Conservation (phyloP, 2,329 filamentous ascomycete genomes). For the Colletotrichum higginsianum region DNA sequence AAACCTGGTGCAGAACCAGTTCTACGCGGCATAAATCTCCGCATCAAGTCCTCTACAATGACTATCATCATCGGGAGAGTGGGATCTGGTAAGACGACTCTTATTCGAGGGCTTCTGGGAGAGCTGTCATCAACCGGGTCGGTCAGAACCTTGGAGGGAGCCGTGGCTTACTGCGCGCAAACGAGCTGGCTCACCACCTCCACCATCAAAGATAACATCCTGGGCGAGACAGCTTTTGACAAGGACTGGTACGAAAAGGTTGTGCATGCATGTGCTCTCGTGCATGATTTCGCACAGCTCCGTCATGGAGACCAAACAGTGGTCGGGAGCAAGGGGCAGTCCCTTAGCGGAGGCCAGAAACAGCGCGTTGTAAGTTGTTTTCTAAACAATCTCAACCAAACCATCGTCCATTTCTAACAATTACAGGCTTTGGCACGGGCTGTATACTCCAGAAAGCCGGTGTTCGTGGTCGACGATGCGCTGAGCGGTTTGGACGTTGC, state of each 20-base stretch:
- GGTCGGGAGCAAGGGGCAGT: slow-evolving; percentile 52
- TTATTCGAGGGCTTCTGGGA: slow-evolving; percentile 40
- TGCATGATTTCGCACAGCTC: slow-evolving; percentile 43
- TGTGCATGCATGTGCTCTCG: slow-evolving; percentile 42
- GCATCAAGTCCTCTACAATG: slow-evolving; percentile 21
- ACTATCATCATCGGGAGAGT: slow-evolving; percentile 44
- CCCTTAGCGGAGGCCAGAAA: slow-evolving; percentile 54
- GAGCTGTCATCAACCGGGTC: slow-evolving; percentile 32
- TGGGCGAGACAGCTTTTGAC: slow-evolving; percentile 43
- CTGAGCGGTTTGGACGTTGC: slow-evolving; percentile 58
- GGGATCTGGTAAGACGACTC: slow-evolving; percentile 43
- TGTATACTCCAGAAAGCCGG: slow-evolving; percentile 50
- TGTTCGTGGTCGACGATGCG: slow-evolving; percentile 57
- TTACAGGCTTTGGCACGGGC: slow-evolving; percentile 52
- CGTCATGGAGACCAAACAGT: slow-evolving; percentile 46
- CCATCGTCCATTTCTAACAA: not conserved
- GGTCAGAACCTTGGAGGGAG: not conserved
- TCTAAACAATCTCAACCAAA: not conserved
- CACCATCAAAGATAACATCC: slow-evolving; percentile 47
- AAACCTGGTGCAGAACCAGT: slow-evolving; percentile 21
- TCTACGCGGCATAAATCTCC: slow-evolving; percentile 26
- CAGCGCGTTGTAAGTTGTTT: slow-evolving; percentile 50
- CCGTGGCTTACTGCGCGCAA: slow-evolving; percentile 46
- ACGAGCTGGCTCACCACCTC: slow-evolving; percentile 46
- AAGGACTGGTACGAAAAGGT: slow-evolving; percentile 45